A percentile compares a stretch with the other conserved stretches of the same genome.
phyloP scores from a whole-genome alignment of 2,329 filamentous ascomycete species.

The Colletotrichum sp. region DNA sequence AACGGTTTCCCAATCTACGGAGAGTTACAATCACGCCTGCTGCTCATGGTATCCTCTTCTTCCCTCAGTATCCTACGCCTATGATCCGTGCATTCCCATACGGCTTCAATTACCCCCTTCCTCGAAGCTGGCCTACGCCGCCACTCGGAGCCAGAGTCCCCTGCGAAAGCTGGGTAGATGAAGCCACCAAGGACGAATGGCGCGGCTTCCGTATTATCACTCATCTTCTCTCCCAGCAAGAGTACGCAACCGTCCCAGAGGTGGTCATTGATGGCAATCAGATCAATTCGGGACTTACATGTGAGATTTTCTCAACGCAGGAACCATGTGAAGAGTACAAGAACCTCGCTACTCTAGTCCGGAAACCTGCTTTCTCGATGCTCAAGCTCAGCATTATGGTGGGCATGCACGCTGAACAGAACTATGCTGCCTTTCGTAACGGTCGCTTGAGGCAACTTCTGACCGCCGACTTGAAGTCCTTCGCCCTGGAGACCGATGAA shows the following conservation, averaged over 20 bases:
- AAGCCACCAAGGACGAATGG: conserved; percentile 27
- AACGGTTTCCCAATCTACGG: conserved; percentile 36
- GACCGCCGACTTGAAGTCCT: conserved; percentile 23
- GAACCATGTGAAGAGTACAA: conserved; percentile 27
- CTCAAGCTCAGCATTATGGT: conserved; percentile 29
- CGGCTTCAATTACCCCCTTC: conserved; percentile 43
- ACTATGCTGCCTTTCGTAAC: conserved; percentile 18
- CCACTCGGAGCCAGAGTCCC: neutral
- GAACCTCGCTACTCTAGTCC: conserved; percentile 26
- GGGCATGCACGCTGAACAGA: neutral
- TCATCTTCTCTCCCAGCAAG: conserved; percentile 25
- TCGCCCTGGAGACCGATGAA: conserved; percentile 27
- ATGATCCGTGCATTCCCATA: conserved; percentile 43
- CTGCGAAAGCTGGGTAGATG: neutral
- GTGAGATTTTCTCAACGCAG: conserved; percentile 29
- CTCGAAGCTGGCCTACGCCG: conserved; percentile 32
- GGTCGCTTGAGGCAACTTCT: conserved; percentile 24
- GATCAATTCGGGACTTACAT: conserved; percentile 34
- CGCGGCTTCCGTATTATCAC: conserved; percentile 36
- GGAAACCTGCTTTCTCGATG: conserved; percentile 27
- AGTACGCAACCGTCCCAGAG: conserved; percentile 31
- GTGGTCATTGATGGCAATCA: conserved; percentile 35
- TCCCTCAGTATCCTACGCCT: conserved; percentile 45
- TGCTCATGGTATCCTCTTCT: conserved; percentile 37
- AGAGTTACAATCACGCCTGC: conserved; percentile 43